phyloP scores from a whole-genome alignment of 192 early-diverging fungal genomes.

The Entomortierella parvispora region DNA sequence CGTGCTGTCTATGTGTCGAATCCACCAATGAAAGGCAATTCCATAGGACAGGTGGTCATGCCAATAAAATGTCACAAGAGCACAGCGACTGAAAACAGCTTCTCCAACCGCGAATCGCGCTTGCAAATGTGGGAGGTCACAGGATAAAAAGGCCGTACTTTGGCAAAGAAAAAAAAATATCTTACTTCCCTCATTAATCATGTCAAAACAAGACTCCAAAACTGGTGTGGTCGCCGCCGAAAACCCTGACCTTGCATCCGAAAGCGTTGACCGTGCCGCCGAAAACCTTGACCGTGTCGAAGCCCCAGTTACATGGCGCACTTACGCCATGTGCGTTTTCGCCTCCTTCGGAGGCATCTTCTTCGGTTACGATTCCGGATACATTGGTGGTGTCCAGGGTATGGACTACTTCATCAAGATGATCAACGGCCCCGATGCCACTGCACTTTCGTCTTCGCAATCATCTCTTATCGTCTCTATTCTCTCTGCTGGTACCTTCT shows the following conservation, averaged over 20 bases:
- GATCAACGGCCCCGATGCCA: slow-evolving; percentile 57
- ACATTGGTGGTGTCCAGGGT: slow-evolving; percentile 74
- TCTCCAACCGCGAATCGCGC: too few relatives aligned
- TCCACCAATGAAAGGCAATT: slow-evolving; percentile 15
- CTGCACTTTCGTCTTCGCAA: slow-evolving; percentile 41
- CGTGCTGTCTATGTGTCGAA: slow-evolving; percentile 12
- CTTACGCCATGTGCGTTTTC: slow-evolving; percentile 52
- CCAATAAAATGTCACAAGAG: too few relatives aligned
- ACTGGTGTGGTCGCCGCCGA: slow-evolving; percentile 40
- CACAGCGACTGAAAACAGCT: too few relatives aligned
- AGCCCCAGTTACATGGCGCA: slow-evolving; percentile 53
- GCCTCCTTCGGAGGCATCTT: slow-evolving; percentile 72
- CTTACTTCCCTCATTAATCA: slow-evolving; percentile 30
- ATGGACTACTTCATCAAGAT: slow-evolving; percentile 69
- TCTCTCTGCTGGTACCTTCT: slow-evolving; percentile 69
- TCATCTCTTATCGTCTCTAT: slow-evolving; percentile 64
- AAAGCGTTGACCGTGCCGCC: too few relatives aligned
- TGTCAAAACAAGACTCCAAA: slow-evolving; percentile 47
- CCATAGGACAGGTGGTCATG: slow-evolving; percentile 11
- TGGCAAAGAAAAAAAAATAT: slow-evolving; percentile 25
- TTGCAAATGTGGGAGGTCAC: slow-evolving; percentile 9
- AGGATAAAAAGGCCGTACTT: slow-evolving; percentile 33
- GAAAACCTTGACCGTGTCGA: slow-evolving; percentile 26
- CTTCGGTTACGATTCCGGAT: slow-evolving; percentile 83
- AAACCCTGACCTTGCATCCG: slow-evolving; percentile 3